phyloP scores from a whole-genome alignment of 2,329 filamentous ascomycete genomes.

The Neofusicoccum ribis region DNA sequence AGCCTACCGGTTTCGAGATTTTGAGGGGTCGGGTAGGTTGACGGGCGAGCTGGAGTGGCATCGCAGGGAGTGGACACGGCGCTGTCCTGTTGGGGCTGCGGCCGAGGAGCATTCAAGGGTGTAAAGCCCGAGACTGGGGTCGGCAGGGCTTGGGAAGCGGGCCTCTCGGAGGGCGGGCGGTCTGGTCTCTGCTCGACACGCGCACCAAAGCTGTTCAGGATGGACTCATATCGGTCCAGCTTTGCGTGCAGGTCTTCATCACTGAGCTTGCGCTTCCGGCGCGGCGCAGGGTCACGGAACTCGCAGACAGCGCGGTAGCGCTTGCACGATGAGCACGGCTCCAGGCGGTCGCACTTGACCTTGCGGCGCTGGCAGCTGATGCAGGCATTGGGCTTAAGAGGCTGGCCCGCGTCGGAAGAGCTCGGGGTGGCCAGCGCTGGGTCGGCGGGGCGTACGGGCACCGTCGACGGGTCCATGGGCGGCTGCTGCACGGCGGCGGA shows the following conservation, averaged over 20 bases:
- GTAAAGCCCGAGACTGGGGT: conserved; percentile 17
- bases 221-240: conserved; percentile 33
- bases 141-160: not conserved
- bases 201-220: conserved; percentile 31
- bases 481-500: too few species aligned
- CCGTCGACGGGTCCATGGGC: not conserved
- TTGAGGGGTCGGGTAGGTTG: not conserved
- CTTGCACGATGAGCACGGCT: conserved; percentile 33
- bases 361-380: conserved; percentile 36
- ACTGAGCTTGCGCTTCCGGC: conserved; percentile 28
- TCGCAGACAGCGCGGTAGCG: conserved; percentile 33
- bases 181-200: conserved; percentile 28
- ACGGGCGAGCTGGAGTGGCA: not conserved
- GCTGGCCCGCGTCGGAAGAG: conserved; percentile 1
- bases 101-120: conserved; percentile 4
- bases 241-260: conserved; percentile 29
- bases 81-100: conserved; percentile 9
- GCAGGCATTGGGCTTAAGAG: conserved; percentile 35
- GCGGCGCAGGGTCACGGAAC: conserved; percentile 35
- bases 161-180: conserved; percentile 3
- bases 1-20: conserved; percentile 26
- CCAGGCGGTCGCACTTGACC: conserved; percentile 35
- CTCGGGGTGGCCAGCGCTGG: not conserved
- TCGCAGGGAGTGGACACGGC: not conserved
- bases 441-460: not conserved